Conservation (phyloP, 116 monocot species). For the Posidonia oceanica region DNA sequence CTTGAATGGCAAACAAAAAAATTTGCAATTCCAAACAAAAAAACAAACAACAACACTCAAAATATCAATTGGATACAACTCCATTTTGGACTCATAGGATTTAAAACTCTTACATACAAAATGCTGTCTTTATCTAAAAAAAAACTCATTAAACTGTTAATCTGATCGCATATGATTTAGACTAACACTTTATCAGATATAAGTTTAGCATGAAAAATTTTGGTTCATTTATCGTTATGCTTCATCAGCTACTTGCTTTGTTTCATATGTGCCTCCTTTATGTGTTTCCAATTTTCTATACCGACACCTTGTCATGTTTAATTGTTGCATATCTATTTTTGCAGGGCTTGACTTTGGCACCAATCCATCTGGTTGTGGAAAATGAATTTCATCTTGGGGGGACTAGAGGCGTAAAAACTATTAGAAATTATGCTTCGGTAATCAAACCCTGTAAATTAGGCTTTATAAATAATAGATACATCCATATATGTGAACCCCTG, state of each 20-base stretch:
- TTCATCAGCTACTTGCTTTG: neutral
- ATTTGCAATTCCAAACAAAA: too few relatives aligned
- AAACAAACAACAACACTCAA: too few relatives aligned
- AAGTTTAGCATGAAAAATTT: too few relatives aligned
- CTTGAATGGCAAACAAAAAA: too few relatives aligned
- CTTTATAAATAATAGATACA: neutral
- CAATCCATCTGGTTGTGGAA: conserved; percentile 83
- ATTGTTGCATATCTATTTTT: neutral
- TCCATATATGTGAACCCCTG: neutral
- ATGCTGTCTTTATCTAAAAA: too few relatives aligned
- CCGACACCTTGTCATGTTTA: neutral
- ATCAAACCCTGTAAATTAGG: conserved; percentile 1
- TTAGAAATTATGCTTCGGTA: conserved; percentile 97
- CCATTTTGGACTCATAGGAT: neutral
- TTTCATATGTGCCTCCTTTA: neutral
- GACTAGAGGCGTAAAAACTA: conserved; percentile 78
- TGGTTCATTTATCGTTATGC: too few relatives aligned
- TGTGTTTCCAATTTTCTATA: neutral
- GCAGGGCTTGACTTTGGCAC: conserved; percentile 46
- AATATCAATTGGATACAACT: neutral
- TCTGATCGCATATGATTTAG: too few relatives aligned
- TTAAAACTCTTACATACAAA: neutral
- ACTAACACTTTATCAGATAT: too few relatives aligned
- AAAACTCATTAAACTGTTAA: too few relatives aligned
- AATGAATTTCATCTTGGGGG: conserved; percentile 85